Conservation (phyloP, 2,329 filamentous ascomycete species). For the Daldinia sp. region DNA sequence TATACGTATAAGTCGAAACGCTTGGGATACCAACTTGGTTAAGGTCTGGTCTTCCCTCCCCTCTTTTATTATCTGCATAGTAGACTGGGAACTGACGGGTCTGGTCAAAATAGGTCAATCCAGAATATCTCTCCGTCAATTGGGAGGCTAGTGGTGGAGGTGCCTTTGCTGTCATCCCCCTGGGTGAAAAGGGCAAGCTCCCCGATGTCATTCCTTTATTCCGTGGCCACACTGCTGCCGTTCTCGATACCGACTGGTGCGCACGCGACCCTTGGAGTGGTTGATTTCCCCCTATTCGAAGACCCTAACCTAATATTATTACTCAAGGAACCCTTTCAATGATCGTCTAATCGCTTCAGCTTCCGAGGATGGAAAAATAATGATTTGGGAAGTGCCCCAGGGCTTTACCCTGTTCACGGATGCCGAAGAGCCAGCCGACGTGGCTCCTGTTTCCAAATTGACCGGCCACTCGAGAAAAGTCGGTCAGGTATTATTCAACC, state of each 20-base stretch:
- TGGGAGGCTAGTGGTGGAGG: slow-evolving; percentile 97
- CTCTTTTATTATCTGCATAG: slow-evolving; percentile 10
- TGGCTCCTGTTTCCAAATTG: slow-evolving; percentile 82
- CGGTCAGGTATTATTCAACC: slow-evolving; percentile 97
- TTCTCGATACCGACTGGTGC: slow-evolving; percentile 97
- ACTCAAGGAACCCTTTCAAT: slow-evolving; percentile 89
- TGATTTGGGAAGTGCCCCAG: slow-evolving; percentile 93
- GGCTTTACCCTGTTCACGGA: slow-evolving; percentile 86
- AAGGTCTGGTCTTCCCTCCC: slow-evolving; percentile 68
- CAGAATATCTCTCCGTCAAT: slow-evolving; percentile 95
- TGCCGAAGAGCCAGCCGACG: slow-evolving; percentile 82
- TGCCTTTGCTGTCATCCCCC: slow-evolving; percentile 93
- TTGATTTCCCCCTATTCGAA: slow-evolving; percentile 23
- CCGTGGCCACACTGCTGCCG: slow-evolving; percentile 92
- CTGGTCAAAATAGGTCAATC: slow-evolving; percentile 75
- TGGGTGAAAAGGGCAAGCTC: slow-evolving; percentile 87
- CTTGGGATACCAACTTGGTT: slow-evolving; percentile 98
- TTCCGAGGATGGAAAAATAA: slow-evolving; percentile 96
- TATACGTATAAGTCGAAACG: slow-evolving; percentile 95
- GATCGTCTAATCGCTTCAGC: slow-evolving; percentile 91
- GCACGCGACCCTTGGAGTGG: slow-evolving; percentile 43
- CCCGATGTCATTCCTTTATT: slow-evolving; percentile 95
- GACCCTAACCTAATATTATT: slow-evolving; percentile 43
- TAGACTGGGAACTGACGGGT: slow-evolving; percentile 30
- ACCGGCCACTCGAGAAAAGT: slow-evolving; percentile 94